Base-by-base conservation (phyloP, 2,329 filamentous ascomycete species). In the Diaporthe sp. region DNA sequence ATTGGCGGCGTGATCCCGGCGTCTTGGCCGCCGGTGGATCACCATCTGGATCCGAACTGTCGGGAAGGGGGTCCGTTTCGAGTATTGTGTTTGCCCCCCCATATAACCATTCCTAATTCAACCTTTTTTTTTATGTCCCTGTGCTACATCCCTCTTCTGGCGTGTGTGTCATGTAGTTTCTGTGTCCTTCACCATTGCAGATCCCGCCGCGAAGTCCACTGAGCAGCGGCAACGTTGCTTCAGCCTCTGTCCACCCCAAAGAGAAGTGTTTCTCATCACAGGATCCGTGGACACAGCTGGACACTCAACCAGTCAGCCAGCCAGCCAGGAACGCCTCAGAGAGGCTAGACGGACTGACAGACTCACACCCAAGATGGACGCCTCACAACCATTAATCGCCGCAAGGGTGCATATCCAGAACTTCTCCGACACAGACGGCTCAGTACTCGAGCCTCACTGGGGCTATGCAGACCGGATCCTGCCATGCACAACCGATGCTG, bases 381-480 rank as follows among this genome's bases (percentile, higher is more conserved):
- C 44, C 32, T 53, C 75, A 37, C 72, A 70, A 75, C 80, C 80
- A 35, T n/a, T 69, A 1, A 8, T 51, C 30, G 58, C 72, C 47
- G 58, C 53, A 6, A 65, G 53, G 59, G n/a, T n/a, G n/a, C 85
- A 86, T 76, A 86, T 87, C 74, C 86, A 87, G 75, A 83, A 87
- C 73, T 81, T 82, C 74, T 81, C 77, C 37, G 80, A 81, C 15
- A 84, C 81, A n/a, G 76, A 77, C 37, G 70, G 73, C n/a, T 72
- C 84, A 19, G 47, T 25, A 4, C 56, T 44, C 10, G 81, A 85
- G 71, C 81, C 81, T 50, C 85, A 88, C 78, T 88, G 86, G 86
- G 86, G 86, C 56, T 88, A 87, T 72, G 82, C 82, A n/a, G 81
- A 83, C 76, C 84, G 86, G 32, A 81, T 84, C 0, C 55, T 88